Conservation (phyloP, 1,139 yeast genomes). For the Taphrina wiesneri region DNA sequence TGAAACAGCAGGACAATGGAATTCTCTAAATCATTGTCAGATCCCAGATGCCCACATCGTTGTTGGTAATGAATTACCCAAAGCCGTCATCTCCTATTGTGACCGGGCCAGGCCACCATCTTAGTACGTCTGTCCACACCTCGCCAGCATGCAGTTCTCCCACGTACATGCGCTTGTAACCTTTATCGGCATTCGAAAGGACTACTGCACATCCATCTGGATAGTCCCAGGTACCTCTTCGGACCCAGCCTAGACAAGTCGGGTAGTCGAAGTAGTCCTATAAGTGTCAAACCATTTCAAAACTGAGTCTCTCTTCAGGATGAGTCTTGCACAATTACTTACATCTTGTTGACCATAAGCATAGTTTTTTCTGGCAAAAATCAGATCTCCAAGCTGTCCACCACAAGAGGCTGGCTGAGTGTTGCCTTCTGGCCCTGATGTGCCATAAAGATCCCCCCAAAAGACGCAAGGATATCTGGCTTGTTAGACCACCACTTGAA, state of each 20-base stretch:
- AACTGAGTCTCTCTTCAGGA: background rate
- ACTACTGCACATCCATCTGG: conserved; percentile 39
- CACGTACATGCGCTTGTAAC: conserved; percentile 39
- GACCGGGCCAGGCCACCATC: conserved; percentile 37
- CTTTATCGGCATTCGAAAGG: conserved; percentile 39
- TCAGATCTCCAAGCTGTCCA: conserved; percentile 38
- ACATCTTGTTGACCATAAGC: conserved; percentile 40
- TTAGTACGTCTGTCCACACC: conserved; percentile 39
- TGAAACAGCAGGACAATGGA: conserved; percentile 38
- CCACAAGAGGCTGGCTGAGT: conserved; percentile 38
- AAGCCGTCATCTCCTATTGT: conserved; percentile 38
- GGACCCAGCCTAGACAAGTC: conserved; percentile 40
- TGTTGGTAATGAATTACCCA: conserved; percentile 7
- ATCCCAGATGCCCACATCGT: background rate
- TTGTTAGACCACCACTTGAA: background rate
- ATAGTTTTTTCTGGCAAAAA: conserved; percentile 37
- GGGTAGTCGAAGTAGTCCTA: conserved; percentile 35
- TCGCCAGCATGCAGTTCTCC: conserved; percentile 39
- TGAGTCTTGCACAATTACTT: background rate
- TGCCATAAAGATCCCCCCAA: conserved; percentile 40
- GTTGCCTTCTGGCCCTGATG: conserved; percentile 36
- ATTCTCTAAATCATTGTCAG: conserved; percentile 6
- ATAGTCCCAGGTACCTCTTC: conserved; percentile 39
- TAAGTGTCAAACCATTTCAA: background rate
- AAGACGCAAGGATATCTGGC: conserved; percentile 39